Conservation (phyloP, 2,329 filamentous ascomycete genomes). For the Raffaelea arxii region DNA sequence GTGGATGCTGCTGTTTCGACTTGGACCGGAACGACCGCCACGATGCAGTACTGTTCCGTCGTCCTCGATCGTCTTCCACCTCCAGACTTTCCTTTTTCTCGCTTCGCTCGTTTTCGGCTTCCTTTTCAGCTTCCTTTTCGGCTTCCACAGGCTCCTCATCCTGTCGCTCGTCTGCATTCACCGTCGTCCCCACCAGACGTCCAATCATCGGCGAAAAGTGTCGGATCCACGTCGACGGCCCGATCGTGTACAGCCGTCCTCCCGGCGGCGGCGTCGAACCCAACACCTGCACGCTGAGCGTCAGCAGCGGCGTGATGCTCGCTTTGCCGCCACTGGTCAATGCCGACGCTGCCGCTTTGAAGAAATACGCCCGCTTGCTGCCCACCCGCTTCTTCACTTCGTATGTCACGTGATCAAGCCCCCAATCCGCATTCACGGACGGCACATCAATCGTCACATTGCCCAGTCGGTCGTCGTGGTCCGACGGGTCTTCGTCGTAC, state of each 20-base stretch:
- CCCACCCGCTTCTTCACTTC: constrained; percentile 74
- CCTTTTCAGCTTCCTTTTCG: constrained; percentile 14
- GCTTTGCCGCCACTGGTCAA: constrained; percentile 47
- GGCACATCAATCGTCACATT: constrained; percentile 66
- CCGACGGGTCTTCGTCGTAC: constrained; percentile 81
- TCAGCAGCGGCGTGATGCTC: constrained; percentile 62
- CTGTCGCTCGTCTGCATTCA: constrained; percentile 47
- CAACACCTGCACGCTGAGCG: constrained; percentile 67
- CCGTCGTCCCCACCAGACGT: constrained; percentile 63
- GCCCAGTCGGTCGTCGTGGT: constrained; percentile 79
- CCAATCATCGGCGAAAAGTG: constrained; percentile 89
- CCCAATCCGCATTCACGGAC: constrained; percentile 57
- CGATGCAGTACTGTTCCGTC: too few relatives aligned
- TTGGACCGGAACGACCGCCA: too few relatives aligned
- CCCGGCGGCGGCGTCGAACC: constrained; percentile 61
- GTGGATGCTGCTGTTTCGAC: too few relatives aligned
- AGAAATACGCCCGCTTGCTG: constrained; percentile 75
- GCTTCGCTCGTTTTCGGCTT: constrained; percentile 4
- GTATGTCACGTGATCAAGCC: constrained; percentile 51
- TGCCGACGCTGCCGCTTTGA: constrained; percentile 58
- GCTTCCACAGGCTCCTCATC: constrained; percentile 25
- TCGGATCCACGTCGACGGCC: constrained; percentile 65
- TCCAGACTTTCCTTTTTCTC: too few relatives aligned
- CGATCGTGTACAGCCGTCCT: constrained; percentile 69
- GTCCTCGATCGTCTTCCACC: too few relatives aligned